Base-by-base conservation (phyloP, 169 alveolate species). In the Neospora caninum region DNA sequence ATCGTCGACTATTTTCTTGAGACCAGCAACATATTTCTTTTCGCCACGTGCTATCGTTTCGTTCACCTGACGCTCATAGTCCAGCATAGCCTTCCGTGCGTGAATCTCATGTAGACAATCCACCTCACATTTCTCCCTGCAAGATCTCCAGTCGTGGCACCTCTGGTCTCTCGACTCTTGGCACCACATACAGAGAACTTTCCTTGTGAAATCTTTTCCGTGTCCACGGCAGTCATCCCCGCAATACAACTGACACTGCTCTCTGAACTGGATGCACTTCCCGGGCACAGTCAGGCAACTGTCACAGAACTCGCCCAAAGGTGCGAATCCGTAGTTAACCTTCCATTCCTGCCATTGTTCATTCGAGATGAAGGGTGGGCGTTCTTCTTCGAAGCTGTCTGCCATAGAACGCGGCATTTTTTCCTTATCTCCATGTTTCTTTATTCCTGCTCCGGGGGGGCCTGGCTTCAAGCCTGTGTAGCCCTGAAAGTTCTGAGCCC, bases 281-380 rank as follows among this genome's bases (percentile, higher is more conserved):
- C 84, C 84, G 1, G 84, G 84, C 10, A 73, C 84, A 10, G 49
- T 4, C 25, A 31, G 84, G 84, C 84, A 73, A n/a, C 84, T 73
- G 43, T 73, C 84, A n/a, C 84, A 73, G 25, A 73, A 73, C 25
- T 73, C 84, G 27, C 45, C 84, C 45, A 73, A 36, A n/a, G 84
- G 84, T 6, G 84, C 38, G 20, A 73, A 73, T 16, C 84, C 84
- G 84, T 73, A 73, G 16, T 36, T 73, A 9, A 31, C 27, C 18
- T 73, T 36, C 84, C 84, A 73, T n/a, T n/a, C 84, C 84, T 31
- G 49, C 84, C 84, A 73, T 43, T 73, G 84, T 20, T 73, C 84
- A 73, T 9, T 31, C 39, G 84, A 73, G 25, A 73, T 6, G n/a
- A 73, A 73, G 7, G 39, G 39, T 6, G 84, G 84, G 7, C 42